These are phyloP conservation scores for Amphichorda felina DNA, from an alignment of 2,329 filamentous ascomycete species.

Conservation along the genomic window DNA sequence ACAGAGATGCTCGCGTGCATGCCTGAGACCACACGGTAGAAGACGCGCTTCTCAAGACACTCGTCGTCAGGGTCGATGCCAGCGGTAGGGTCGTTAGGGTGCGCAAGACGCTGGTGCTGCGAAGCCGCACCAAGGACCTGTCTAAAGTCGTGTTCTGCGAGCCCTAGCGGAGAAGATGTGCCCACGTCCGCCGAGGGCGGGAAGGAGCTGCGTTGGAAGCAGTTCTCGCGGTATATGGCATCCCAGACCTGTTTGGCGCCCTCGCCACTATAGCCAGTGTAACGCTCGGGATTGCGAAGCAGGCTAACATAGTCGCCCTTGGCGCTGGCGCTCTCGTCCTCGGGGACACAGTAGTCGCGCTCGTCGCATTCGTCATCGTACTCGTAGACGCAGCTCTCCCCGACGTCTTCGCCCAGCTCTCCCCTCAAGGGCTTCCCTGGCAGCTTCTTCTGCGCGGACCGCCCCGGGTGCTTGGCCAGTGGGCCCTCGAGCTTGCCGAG, in stretches of 20 bases:
- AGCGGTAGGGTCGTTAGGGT: constrained; percentile 34
- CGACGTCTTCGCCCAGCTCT: constrained; percentile 71
- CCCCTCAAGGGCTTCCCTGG: constrained; percentile 68
- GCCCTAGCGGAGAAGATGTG: constrained; percentile 26
- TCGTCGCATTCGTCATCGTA: constrained; percentile 97
- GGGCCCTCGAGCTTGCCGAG: constrained; percentile 87
- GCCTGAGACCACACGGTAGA: constrained; percentile 87
- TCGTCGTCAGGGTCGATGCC: constrained; percentile 61
- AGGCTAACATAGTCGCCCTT: constrained; percentile 97
- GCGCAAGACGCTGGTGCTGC: constrained; percentile 32
- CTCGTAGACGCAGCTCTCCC: constrained; percentile 93
- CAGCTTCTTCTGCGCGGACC: constrained; percentile 57
- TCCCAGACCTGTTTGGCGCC: constrained; percentile 90
- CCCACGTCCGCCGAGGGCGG: constrained; percentile 45
- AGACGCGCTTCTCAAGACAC: constrained; percentile 97
- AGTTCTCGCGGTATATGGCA: constrained; percentile 94
- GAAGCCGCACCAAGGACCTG: constrained; percentile 48
- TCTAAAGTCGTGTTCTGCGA: constrained; percentile 48
- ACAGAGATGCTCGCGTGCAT: constrained; percentile 98
- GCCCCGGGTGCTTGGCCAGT: constrained; percentile 77
- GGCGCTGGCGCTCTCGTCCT: constrained; percentile 74
- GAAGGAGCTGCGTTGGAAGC: constrained; percentile 65
- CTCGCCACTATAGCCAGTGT: constrained; percentile 83
- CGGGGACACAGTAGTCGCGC: constrained; percentile 89
- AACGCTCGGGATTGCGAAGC: constrained; percentile 85